Conservation (phyloP, 441 rosid genomes). For the Pelargonium australe region DNA sequence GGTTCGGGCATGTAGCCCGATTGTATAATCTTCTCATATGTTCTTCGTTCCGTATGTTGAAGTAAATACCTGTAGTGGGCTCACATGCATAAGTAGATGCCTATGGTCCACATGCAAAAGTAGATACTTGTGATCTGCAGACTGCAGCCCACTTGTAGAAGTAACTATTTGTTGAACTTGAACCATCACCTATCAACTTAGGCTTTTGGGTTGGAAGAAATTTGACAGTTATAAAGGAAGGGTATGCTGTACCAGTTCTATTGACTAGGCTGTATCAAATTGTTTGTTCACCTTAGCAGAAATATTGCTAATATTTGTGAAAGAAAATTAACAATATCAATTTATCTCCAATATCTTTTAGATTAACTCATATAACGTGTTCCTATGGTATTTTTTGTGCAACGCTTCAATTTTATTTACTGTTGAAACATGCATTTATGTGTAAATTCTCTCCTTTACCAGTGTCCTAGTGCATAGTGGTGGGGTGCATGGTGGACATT, state of each 20-base stretch:
- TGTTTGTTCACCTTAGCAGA: not conserved
- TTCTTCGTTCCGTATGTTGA: too few relatives aligned
- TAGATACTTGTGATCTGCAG: too few relatives aligned
- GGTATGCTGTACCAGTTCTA: not conserved
- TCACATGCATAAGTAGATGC: too few relatives aligned
- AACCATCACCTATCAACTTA: too few relatives aligned
- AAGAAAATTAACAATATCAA: not conserved
- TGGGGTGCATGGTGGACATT: conserved; percentile 89
- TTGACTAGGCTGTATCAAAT: not conserved
- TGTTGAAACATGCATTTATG: not conserved
- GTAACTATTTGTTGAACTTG: too few relatives aligned
- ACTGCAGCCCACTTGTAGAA: too few relatives aligned
- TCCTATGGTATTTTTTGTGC: not conserved
- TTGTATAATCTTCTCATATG: too few relatives aligned
- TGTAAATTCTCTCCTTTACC: conserved; percentile 19
- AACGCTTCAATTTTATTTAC: not conserved
- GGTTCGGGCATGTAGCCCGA: too few relatives aligned
- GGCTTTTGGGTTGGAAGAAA: too few relatives aligned
- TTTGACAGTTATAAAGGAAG: not conserved
- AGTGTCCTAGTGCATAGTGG: conserved; percentile 92
- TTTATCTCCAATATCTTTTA: not conserved
- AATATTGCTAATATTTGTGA: not conserved
- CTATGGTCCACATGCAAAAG: too few relatives aligned
- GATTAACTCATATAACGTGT: not conserved
- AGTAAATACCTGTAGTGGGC: too few relatives aligned